Conservation (phyloP, 148 eudicot species). For the Beta vulgaris region DNA sequence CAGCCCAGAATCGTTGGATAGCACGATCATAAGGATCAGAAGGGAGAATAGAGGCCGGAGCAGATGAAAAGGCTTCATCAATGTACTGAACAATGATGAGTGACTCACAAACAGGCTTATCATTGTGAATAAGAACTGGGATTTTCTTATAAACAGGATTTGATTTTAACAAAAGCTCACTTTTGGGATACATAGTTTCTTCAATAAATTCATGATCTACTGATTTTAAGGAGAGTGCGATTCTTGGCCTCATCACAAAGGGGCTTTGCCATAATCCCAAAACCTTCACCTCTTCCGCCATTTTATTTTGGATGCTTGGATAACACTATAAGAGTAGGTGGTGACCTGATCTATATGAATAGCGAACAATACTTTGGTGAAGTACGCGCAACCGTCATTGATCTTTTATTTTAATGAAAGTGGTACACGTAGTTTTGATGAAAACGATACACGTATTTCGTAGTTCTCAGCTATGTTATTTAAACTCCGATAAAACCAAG, state of each 20-base stretch:
- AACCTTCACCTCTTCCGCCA: conserved; percentile 40
- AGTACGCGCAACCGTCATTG: no score
- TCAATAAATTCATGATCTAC: conserved; percentile 38
- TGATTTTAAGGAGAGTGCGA: conserved; percentile 52
- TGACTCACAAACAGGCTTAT: conserved; percentile 56
- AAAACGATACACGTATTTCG: no score
- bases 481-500: no score
- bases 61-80: conserved; percentile 53
- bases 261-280: conserved; percentile 51
- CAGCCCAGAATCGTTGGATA: conserved; percentile 64
- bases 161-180: conserved; percentile 57
- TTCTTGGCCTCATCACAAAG: conserved; percentile 35
- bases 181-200: conserved; percentile 40
- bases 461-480: no score
- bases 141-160: conserved; percentile 68
- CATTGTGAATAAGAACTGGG: conserved; percentile 60
- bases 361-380: no score
- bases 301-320: neutral
- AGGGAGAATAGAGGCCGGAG: conserved; percentile 48
- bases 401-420: no score
- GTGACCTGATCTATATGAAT: no score
- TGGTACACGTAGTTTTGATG: no score
- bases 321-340: no score
- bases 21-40: conserved; percentile 67
- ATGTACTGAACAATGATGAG: conserved; percentile 60